These are phyloP conservation scores for Abortiporus biennis DNA, from an alignment of 1,284 basidiomycete genomes.

Conservation along the genomic window DNA sequence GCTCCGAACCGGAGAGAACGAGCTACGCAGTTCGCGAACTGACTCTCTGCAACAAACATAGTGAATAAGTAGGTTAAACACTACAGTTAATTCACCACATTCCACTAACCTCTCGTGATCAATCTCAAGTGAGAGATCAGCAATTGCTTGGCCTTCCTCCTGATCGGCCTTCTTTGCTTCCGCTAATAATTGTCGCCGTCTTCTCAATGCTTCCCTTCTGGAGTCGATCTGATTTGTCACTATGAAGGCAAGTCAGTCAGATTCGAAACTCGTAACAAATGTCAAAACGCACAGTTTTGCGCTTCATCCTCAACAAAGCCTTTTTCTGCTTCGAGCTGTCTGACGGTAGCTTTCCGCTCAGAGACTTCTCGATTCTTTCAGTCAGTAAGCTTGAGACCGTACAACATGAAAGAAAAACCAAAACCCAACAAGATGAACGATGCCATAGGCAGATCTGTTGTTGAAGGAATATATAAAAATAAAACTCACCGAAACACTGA, in stretches of 20 bases:
- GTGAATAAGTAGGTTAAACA: conserved; percentile 6
- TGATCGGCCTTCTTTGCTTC: conserved; percentile 37
- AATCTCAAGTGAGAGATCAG: conserved; percentile 32
- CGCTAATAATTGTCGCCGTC: conserved; percentile 42
- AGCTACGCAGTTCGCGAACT: conserved; percentile 39
- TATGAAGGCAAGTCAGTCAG: conserved; percentile 10
- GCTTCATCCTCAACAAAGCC: conserved; percentile 34
- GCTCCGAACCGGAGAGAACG: conserved; percentile 53
- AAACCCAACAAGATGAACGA: conserved; percentile 1
- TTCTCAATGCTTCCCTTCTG: conserved; percentile 36
- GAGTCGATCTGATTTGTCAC: conserved; percentile 24
- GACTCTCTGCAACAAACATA: conserved; percentile 31
- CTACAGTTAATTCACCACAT: not conserved
- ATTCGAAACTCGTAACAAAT: conserved; percentile 4
- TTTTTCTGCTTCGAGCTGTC: conserved; percentile 37
- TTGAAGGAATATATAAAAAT: conserved; percentile 6
- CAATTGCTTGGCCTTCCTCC: conserved; percentile 29
- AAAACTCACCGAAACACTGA: conserved; percentile 15
- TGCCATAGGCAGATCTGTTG: conserved; percentile 4
- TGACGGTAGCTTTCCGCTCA: conserved; percentile 48
- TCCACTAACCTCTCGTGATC: conserved; percentile 38
- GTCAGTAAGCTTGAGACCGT: conserved; percentile 18
- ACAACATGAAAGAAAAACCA: not conserved
- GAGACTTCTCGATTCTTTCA: conserved; percentile 57
- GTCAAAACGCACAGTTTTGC: conserved; percentile 38